Conservation (phyloP, 2,329 filamentous ascomycete genomes). For the Sclerotinia nivalis region DNA sequence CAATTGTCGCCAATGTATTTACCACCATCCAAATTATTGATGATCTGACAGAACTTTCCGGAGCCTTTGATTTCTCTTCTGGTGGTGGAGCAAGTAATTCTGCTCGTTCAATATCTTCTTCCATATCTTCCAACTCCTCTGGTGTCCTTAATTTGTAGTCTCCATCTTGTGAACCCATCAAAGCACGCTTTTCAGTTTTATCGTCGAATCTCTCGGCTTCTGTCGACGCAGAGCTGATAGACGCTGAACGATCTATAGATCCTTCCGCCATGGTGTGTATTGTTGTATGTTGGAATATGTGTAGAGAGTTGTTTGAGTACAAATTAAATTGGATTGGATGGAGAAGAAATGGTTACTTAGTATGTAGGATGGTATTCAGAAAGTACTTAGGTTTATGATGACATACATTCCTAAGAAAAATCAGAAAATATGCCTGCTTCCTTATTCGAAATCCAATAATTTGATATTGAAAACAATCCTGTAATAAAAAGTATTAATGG, state of each 20-base stretch:
- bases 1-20: slow-evolving; percentile 63
- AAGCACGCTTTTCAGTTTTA: slow-evolving; percentile 33
- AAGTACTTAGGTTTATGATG: neutral
- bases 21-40: slow-evolving; percentile 58
- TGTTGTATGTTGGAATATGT: neutral
- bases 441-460: neutral
- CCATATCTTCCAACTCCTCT: slow-evolving; percentile 44
- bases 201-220: slow-evolving; percentile 37
- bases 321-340: neutral
- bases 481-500: slow-evolving; percentile 1
- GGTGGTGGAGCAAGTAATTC: slow-evolving; percentile 44
- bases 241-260: slow-evolving; percentile 32
- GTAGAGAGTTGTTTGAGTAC: neutral
- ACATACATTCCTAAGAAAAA: neutral
- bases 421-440: neutral
- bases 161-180: slow-evolving; percentile 27
- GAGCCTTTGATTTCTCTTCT: slow-evolving; percentile 39
- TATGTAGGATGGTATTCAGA: neutral
- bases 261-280: slow-evolving; percentile 35
- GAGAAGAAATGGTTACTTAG: neutral
- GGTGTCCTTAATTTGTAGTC: slow-evolving; percentile 35
- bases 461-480: neutral
- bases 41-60: slow-evolving; percentile 43
- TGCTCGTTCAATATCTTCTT: slow-evolving; percentile 46
- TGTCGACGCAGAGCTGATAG: slow-evolving; percentile 37